Conservation (phyloP, 176 grass and related monocot species). For the Guadua angustifolia region DNA sequence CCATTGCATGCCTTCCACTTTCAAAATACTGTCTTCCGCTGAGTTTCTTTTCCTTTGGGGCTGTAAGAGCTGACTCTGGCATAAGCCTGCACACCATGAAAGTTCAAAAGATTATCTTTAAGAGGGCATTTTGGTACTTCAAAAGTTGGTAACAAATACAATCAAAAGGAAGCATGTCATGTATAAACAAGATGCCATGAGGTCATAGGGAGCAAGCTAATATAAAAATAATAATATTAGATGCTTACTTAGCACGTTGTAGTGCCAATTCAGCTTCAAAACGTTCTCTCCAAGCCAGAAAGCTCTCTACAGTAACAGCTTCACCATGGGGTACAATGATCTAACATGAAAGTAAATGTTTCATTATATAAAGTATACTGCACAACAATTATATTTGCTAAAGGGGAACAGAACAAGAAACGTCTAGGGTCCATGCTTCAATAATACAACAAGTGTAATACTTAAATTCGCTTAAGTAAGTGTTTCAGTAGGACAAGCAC, state of each 20-base stretch:
- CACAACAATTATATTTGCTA: neutral
- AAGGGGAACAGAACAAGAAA: neutral
- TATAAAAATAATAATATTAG: conserved; percentile 4
- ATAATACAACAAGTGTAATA: neutral
- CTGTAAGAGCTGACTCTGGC: conserved; percentile 91
- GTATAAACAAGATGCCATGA: conserved; percentile 36
- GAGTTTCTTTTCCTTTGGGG: conserved; percentile 91
- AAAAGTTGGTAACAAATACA: neutral
- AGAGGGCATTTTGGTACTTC: neutral
- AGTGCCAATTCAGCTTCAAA: conserved; percentile 97
- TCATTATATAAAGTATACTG: conserved; percentile 28
- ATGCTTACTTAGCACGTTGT: conserved; percentile 92
- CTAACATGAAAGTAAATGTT: conserved; percentile 54
- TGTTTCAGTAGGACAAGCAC: conserved; percentile 8
- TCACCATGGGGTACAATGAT: conserved; percentile 95
- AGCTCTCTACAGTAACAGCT: conserved; percentile 90
- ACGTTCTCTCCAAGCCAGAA: conserved; percentile 93
- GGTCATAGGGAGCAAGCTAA: conserved; percentile 16
- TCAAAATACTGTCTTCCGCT: conserved; percentile 89
- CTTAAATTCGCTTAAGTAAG: neutral
- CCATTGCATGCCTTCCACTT: conserved; percentile 82
- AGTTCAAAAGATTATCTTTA: conserved; percentile 45
- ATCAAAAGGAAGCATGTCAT: conserved; percentile 3
- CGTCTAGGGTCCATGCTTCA: conserved; percentile 1
- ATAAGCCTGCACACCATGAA: conserved; percentile 71